Base-by-base conservation (phyloP, 2,329 filamentous ascomycete genomes). In the Onygena corvina region DNA sequence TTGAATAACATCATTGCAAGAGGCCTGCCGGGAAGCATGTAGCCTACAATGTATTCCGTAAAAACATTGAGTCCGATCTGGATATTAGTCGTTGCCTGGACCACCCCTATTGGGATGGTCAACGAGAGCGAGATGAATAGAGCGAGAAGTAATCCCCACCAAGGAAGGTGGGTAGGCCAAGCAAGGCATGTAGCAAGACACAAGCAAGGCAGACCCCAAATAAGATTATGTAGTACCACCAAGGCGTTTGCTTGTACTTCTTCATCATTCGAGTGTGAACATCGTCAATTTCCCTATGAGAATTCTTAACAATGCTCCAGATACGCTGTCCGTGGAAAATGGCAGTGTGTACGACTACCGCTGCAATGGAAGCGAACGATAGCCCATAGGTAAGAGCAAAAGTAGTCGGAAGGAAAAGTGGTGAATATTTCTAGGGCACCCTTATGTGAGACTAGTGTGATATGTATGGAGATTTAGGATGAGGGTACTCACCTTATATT, bases 1-100 rank as follows among this genome's bases (percentile, higher is more conserved):
- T 85, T 85, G 70, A 86, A 86, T 67, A 86, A 75, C 81, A 86
- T 86, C 74, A 85, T 81, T 44, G 81, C 81, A 52, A 86, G 71
- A 1, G 83, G 82, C 2, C 74, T 74, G 21, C 83, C 83, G 0
- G 82, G 82, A 46, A 83, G 75, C 72, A 86, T 81, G 63, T 86
- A 86, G 4, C 83, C 83, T 52, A 83, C 75, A 52, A 86, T 74
- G 57, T 82, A 84, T 60, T 85, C 81, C n/a, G 81, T 83, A 51
- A 86, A 65, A 14, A 86, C 80, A 56, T 87, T 87, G 30, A 86
- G 70, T 3, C 80, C 80, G 3, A 84, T 80, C 33, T 65, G 56
- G 11, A 76, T 81, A 59, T 84, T 84, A 70, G 61, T 82, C 3
- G 83, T 83, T 3, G 81, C 83, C 58, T 84, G 75, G 29, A 86